phyloP scores from a whole-genome alignment of 83 land plant species.

The Diphasiastrum complanatum region DNA sequence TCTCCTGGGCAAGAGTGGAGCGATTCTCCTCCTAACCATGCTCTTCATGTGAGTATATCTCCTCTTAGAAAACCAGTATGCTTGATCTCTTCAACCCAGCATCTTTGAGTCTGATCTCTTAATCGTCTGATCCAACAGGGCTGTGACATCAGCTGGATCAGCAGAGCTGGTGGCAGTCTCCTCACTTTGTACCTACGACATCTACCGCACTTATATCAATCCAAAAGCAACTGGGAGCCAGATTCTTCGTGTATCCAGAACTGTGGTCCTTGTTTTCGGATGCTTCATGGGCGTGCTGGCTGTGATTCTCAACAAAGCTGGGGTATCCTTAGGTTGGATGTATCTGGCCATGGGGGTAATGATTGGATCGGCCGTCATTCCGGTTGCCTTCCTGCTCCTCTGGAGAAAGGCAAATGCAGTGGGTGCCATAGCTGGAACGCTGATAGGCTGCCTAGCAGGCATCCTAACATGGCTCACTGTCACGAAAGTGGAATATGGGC shows the following conservation, averaged over 20 bases:
- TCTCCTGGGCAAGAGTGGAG: conserved; percentile 88
- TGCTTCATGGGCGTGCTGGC: conserved; percentile 95
- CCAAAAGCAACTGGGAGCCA: conserved; percentile 79
- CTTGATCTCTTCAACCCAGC: not conserved
- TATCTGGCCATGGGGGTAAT: conserved; percentile 97
- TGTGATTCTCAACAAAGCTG: conserved; percentile 79
- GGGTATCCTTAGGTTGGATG: conserved; percentile 96
- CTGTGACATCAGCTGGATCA: conserved; percentile 96
- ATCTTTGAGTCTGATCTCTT: not conserved
- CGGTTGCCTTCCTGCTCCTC: conserved; percentile 87
- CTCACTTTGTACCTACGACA: conserved; percentile 87
- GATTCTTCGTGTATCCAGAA: conserved; percentile 68
- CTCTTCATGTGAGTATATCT: conserved; percentile 70
- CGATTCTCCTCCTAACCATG: conserved; percentile 90
- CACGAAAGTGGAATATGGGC: conserved; percentile 62
- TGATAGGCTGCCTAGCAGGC: conserved; percentile 63
- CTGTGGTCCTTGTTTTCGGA: conserved; percentile 59
- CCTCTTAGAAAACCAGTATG: not conserved
- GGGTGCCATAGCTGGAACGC: conserved; percentile 78
- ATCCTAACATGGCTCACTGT: conserved; percentile 73
- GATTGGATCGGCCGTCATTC: conserved; percentile 88
- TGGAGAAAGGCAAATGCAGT: conserved; percentile 89
- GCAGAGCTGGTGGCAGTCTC: conserved; percentile 92
- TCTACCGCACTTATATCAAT: conserved; percentile 88
- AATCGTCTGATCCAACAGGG: conserved; percentile 39